Evolutionary conservation across 2,329 filamentous ascomycete species (phyloP).

Genomic region (Aspergillus floridensis): DNA sequence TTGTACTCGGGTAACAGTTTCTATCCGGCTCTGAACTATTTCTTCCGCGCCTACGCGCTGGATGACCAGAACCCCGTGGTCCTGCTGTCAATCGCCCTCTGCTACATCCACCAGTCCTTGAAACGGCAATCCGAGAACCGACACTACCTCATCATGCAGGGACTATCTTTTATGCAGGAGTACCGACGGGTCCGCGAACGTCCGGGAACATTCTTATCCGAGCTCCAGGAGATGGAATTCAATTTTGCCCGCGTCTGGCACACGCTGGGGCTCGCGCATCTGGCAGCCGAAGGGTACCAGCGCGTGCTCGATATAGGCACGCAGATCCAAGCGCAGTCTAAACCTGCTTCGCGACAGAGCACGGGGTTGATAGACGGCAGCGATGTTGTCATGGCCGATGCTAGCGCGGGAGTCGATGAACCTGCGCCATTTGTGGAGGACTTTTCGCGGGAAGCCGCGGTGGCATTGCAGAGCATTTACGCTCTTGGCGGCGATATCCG

Average conservation of each 20-base stretch:
- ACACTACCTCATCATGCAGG: slow-evolving; percentile 83
- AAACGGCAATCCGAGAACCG: slow-evolving; percentile 89
- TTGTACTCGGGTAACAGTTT: slow-evolving; percentile 81
- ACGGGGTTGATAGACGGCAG: slow-evolving; percentile 37
- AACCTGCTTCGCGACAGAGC: slow-evolving; percentile 32
- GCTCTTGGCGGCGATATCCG: slow-evolving; percentile 61
- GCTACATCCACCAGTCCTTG: slow-evolving; percentile 83
- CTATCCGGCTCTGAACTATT: slow-evolving; percentile 81
- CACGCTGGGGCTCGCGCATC: slow-evolving; percentile 66
- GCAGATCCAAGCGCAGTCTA: slow-evolving; percentile 41
- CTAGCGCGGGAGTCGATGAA: slow-evolving; percentile 9
- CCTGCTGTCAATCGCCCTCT: slow-evolving; percentile 75
- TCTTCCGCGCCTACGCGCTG: slow-evolving; percentile 70
- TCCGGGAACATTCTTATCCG: slow-evolving; percentile 40
- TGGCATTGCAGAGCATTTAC: slow-evolving; percentile 68
- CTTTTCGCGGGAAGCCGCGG: slow-evolving; percentile 69
- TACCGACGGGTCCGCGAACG: slow-evolving; percentile 64
- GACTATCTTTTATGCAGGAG: slow-evolving; percentile 72
- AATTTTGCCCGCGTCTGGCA: slow-evolving; percentile 78
- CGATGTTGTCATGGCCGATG: slow-evolving; percentile 26
- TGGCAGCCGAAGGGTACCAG: slow-evolving; percentile 72
- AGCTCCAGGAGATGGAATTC: slow-evolving; percentile 74
- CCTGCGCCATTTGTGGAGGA: slow-evolving; percentile 49
- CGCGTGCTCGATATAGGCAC: slow-evolving; percentile 53
- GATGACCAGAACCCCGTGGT: slow-evolving; percentile 75